Evolutionary conservation across 257 asterid species (phyloP), one percentile per base, ranked within the genome.

Genomic region (Solanum tarijense): DNA sequence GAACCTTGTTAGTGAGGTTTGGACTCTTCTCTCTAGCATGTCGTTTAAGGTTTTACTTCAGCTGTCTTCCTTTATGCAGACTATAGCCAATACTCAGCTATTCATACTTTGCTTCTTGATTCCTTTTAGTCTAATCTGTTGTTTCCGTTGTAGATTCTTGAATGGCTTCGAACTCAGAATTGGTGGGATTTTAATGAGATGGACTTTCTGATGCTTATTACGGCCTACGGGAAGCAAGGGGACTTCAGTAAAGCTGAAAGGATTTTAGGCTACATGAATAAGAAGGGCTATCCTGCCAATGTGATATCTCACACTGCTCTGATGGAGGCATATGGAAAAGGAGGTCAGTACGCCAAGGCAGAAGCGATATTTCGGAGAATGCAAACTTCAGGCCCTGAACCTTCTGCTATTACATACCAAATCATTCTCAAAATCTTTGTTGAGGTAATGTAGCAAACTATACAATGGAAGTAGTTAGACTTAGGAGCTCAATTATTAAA

Each of bases 101-200:
- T 36, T 6, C 72, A 34, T 12, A 76, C 74, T 38, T 76, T 66
- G 31, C n/a, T 41, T 87, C 73, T 13, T 18, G 72, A 82, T 86
- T 73, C 20, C 81, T 52, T 14, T 31, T 81, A 9, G 68, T 35
- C 85, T 46, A 46, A 81, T 46, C 68, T 46, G 71, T 82, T 82
- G 31, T 52, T 79, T 86, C 43, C 12, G 29, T 25, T 74, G 43
- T 89, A 97, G 99, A 90, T 96, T 87, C 99, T 97, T 83, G 99
- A 97, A 90, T 97, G 99, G 99, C 99, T 97, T 32, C 94, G 92
- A 68, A 94, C 96, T 62, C 98, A 97, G 88, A 93, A 95, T 91
- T 97, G 99, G 99, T 97, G 99, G 99, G 95, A 93, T 90, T 96
- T 97, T 85, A 97, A 94, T 92, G 96, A 97, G 89, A 94, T 95